A percentile compares a stretch with the other conserved stretches of the same genome.
Evolutionary conservation across 1,139 yeast species (phyloP).

Genomic region (Kodamaea ohmeri): DNA sequence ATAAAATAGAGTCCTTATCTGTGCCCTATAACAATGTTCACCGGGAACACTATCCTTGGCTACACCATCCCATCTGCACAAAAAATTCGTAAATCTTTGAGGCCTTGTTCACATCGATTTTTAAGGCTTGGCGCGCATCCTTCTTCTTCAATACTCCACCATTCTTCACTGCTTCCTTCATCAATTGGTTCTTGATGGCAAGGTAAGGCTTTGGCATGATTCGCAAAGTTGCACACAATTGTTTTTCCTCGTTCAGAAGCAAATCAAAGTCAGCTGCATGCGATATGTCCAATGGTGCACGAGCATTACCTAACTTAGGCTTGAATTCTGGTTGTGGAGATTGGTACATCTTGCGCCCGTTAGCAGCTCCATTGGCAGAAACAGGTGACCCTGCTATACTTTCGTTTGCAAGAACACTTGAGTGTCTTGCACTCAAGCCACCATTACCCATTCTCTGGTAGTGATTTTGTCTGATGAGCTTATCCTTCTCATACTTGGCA

Average conservation of each 20-base stretch:
- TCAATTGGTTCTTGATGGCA: constrained; percentile 87
- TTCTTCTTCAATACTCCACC: constrained; percentile 83
- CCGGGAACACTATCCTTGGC: constrained; percentile 33
- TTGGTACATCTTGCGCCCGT: constrained; percentile 23
- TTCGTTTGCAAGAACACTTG: constrained; percentile 14
- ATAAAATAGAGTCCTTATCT: too few relatives aligned
- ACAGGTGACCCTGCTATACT: constrained; percentile 8
- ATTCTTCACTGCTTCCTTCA: constrained; percentile 80
- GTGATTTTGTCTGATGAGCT: constrained; percentile 57
- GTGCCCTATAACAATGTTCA: too few relatives aligned
- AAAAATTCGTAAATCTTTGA: constrained; percentile 89
- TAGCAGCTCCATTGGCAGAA: constrained; percentile 14
- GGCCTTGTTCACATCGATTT: constrained; percentile 84
- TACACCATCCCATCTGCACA: constrained; percentile 84
- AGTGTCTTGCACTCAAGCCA: constrained; percentile 28
- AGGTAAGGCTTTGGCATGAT: constrained; percentile 91
- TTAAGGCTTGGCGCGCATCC: constrained; percentile 76
- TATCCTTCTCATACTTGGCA: constrained; percentile 82
- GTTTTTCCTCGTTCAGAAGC: constrained; percentile 81
- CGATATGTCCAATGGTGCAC: constrained; percentile 70
- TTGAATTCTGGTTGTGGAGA: constrained; percentile 42
- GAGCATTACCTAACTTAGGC: constrained; percentile 36
- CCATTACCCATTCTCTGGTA: constrained; percentile 60
- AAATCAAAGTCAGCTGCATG: constrained; percentile 82
- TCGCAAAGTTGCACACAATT: constrained; percentile 76